Percentiles rank a stretch among this genome's conserved stretches.
These are phyloP conservation scores for Podospora tetraspora DNA, from an alignment of 495 filamentous ascomycete species.

Conservation along the genomic window DNA sequence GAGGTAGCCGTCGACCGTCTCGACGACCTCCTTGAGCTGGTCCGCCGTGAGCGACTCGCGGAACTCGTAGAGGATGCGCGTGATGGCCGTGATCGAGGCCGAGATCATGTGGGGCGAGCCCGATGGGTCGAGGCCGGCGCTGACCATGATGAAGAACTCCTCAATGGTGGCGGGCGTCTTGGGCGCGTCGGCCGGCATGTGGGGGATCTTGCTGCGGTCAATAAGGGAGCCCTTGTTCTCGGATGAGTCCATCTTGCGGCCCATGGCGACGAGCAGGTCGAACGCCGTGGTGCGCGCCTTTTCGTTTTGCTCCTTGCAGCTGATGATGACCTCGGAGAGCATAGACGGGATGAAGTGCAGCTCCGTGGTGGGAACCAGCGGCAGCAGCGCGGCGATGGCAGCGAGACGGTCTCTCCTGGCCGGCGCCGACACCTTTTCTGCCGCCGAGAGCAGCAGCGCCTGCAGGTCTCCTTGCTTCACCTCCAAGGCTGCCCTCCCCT, in stretches of 20 bases:
- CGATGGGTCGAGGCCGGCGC: conserved; percentile 81
- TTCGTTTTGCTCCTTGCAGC: conserved; percentile 95
- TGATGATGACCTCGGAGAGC: conserved; percentile 87
- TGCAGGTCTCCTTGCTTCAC: conserved; percentile 73
- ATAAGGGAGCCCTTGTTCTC: conserved; percentile 59
- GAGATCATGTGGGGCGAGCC: conserved; percentile 89
- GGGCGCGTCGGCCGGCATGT: conserved; percentile 78
- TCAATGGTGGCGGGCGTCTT: conserved; percentile 71
- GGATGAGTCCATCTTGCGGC: conserved; percentile 62
- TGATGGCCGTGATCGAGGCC: conserved; percentile 86
- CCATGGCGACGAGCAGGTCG: conserved; percentile 84
- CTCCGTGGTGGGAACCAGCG: conserved; percentile 64
- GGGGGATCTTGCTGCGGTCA: conserved; percentile 73
- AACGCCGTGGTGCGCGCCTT: conserved; percentile 84
- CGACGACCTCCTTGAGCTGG: conserved; percentile 69
- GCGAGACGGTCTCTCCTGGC: conserved; percentile 77
- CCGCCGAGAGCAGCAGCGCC: conserved; percentile 64
- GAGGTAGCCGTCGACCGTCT: conserved; percentile 90
- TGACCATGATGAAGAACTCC: conserved; percentile 98
- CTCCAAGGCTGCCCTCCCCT: conserved; percentile 62
- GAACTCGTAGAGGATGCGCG: conserved; percentile 88
- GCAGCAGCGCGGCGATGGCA: conserved; percentile 72
- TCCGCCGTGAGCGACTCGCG: conserved; percentile 49
- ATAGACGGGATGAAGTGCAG: conserved; percentile 91
- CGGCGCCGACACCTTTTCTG: conserved; percentile 77